Conservation (phyloP, 768 basidiomycete genomes). For the Imleria badia region DNA sequence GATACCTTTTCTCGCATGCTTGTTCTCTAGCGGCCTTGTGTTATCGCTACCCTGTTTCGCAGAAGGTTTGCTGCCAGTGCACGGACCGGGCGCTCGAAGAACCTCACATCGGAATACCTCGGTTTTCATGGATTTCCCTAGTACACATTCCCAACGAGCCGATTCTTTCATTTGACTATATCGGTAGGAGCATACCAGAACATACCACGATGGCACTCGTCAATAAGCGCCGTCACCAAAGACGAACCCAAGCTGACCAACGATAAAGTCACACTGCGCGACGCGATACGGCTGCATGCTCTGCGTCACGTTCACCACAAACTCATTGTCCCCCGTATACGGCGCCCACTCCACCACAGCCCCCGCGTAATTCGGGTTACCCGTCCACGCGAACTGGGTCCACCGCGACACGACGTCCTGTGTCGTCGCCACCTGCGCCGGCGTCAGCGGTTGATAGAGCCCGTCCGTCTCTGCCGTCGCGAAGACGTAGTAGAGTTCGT, state of each 20-base stretch:
- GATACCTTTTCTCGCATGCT: no score
- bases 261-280: conserved; percentile 8
- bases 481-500: conserved; percentile 15
- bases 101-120: no score
- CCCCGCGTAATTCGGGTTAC: conserved; percentile 10
- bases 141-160: no score
- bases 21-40: no score
- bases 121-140: no score
- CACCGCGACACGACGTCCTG: not conserved
- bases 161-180: no score
- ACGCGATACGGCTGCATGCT: not conserved
- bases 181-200: no score
- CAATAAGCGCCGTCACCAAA: not conserved
- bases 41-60: no score
- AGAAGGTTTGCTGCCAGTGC: no score
- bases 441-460: conserved; percentile 11
- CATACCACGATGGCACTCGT: not conserved
- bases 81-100: no score
- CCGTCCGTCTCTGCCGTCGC: conserved; percentile 9
- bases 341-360: conserved; percentile 2
- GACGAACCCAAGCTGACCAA: conserved; percentile 4
- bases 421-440: not conserved
- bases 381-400: conserved; percentile 8
- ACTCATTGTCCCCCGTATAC: conserved; percentile 9
- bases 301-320: not conserved